Conservation (phyloP, 345 rosid genomes). For the Aurinia saxatilis region DNA sequence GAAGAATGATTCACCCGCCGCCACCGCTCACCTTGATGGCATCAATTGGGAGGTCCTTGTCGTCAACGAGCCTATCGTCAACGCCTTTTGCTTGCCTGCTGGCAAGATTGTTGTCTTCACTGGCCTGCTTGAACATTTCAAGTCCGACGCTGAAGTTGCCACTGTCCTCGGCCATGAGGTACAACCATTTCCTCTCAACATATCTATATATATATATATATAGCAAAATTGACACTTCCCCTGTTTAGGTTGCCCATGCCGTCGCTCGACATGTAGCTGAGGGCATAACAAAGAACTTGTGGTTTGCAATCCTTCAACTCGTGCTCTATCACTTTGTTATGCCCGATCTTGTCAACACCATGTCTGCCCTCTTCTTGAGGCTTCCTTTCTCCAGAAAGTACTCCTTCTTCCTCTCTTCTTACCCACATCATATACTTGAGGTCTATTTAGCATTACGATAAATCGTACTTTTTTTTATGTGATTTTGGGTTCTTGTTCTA, state of each 20-base stretch:
- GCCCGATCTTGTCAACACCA: constrained; percentile 74
- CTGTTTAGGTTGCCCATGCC: constrained; percentile 89
- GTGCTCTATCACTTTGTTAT: constrained; percentile 61
- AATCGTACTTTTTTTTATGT: too few species aligned
- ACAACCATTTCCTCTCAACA: background rate
- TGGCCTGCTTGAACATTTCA: constrained; percentile 72
- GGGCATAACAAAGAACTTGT: constrained; percentile 59
- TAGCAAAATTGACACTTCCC: too few species aligned
- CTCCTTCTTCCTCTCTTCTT: background rate
- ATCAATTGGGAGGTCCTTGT: constrained; percentile 89
- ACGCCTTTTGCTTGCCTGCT: constrained; percentile 86
- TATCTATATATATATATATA: too few species aligned
- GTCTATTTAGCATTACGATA: too few species aligned
- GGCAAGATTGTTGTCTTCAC: constrained; percentile 89
- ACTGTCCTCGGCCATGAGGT: constrained; percentile 93
- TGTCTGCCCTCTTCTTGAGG: constrained; percentile 69
- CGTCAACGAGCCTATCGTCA: constrained; percentile 62
- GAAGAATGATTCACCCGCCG: constrained; percentile 45
- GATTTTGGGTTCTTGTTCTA: background rate
- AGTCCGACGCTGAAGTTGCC: constrained; percentile 78
- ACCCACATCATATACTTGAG: too few species aligned
- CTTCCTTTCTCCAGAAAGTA: constrained; percentile 94
- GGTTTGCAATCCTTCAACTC: constrained; percentile 69
- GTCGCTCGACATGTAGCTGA: constrained; percentile 88
- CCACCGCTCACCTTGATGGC: constrained; percentile 68